Evolutionary conservation across 768 basidiomycete species (phyloP).

Genomic region (Kwoniella botswanensis): DNA sequence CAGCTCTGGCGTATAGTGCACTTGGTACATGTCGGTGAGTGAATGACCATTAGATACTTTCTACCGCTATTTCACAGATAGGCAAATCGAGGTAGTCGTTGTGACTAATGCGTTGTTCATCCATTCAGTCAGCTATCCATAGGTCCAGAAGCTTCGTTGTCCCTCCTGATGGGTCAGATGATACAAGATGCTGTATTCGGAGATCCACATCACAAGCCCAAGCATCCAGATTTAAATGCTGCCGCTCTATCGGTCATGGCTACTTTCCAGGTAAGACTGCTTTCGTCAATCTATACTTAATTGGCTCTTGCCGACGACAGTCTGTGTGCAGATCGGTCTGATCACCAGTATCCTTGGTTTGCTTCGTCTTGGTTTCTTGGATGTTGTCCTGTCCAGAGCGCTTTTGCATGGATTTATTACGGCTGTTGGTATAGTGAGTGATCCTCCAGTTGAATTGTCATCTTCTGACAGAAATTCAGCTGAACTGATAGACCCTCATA

Average conservation of each 20-base stretch:
- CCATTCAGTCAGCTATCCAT: conserved; percentile 55
- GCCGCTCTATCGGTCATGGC: conserved; percentile 78
- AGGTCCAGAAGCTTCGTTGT: conserved; percentile 86
- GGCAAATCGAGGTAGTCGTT: neutral
- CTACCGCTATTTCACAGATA: neutral
- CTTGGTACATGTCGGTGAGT: conserved; percentile 72
- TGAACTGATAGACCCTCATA: neutral
- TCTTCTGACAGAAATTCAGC: neutral
- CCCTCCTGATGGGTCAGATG: conserved; percentile 84
- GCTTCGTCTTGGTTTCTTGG: conserved; percentile 87
- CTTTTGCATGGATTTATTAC: conserved; percentile 85
- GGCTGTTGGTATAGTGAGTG: conserved; percentile 63
- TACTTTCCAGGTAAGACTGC: conserved; percentile 71
- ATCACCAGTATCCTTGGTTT: conserved; percentile 85
- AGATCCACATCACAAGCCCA: conserved; percentile 60
- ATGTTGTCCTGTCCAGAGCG: conserved; percentile 88
- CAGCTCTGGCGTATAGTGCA: conserved; percentile 86
- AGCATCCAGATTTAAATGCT: conserved; percentile 64
- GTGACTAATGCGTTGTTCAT: neutral
- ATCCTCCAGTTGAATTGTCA: neutral
- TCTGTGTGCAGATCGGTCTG: conserved; percentile 68
- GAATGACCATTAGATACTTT: conserved; percentile 44
- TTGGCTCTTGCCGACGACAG: neutral
- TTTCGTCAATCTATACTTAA: neutral
- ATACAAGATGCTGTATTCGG: conserved; percentile 70